Conservation (phyloP, 257 asterid species). For the Petunia axillaris region DNA sequence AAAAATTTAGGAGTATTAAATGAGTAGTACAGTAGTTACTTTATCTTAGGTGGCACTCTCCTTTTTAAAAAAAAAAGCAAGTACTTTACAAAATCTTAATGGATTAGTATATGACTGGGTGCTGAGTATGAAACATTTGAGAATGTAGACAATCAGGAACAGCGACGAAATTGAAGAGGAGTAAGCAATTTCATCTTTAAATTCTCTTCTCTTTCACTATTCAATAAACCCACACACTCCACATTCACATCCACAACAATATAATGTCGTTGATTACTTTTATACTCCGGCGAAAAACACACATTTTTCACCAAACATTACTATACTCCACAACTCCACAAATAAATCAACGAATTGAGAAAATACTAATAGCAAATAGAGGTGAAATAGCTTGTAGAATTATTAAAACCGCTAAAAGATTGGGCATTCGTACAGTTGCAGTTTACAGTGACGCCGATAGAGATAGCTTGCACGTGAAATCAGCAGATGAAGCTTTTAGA, state of each 20-base stretch:
- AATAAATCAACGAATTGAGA: conserved; percentile 54
- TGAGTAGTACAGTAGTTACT: no score
- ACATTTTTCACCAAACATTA: conserved; percentile 26
- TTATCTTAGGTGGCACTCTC: no score
- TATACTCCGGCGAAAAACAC: conserved; percentile 52
- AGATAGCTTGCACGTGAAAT: conserved; percentile 76
- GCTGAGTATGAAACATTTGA: no score
- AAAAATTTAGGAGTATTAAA: no score
- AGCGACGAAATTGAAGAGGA: no score
- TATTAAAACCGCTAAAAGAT: conserved; percentile 70
- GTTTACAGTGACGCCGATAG: conserved; percentile 91
- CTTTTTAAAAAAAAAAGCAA: no score
- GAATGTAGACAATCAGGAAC: no score
- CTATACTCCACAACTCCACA: conserved; percentile 56
- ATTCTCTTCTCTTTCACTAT: not conserved
- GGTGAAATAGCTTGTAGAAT: conserved; percentile 98
- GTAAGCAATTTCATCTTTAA: not conserved
- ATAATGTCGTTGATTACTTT: conserved; percentile 57
- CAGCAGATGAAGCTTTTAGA: conserved; percentile 91
- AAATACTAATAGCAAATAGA: conserved; percentile 83
- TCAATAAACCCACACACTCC: not conserved
- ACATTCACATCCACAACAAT: not conserved
- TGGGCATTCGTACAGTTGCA: conserved; percentile 89
- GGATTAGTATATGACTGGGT: no score
- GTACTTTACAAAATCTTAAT: no score